Percentiles rank a stretch among this genome's conserved stretches.
Conservation (phyloP, 768 basidiomycete species). For the Suillus subaureus region DNA sequence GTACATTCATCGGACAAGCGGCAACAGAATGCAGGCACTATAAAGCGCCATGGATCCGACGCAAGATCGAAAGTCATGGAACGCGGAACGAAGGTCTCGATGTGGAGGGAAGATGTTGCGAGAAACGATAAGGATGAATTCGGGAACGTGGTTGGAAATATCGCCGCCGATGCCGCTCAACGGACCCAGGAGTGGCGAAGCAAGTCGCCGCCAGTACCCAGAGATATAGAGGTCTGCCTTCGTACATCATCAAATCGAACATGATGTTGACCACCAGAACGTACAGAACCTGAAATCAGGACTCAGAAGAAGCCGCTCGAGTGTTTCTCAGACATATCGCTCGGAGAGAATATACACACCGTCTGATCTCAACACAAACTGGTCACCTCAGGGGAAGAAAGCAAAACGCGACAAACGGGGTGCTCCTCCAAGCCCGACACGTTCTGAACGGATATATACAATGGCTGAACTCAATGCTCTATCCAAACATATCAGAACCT, state of each 20-base stretch:
- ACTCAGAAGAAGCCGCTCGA: slow-evolving; percentile 25
- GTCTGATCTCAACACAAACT: slow-evolving; percentile 20
- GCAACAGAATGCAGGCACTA: slow-evolving; percentile 21
- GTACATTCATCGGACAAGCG: slow-evolving; percentile 10
- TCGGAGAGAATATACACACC: slow-evolving; percentile 29
- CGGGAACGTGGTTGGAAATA: slow-evolving; percentile 19
- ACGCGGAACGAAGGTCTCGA: slow-evolving; percentile 43
- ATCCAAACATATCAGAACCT: slow-evolving; percentile 26
- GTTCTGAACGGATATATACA: slow-evolving; percentile 37
- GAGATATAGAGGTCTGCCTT: slow-evolving; percentile 22
- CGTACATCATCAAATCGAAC: neutral
- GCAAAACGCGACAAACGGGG: slow-evolving; percentile 23
- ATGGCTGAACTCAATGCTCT: slow-evolving; percentile 36
- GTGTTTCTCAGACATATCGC: slow-evolving; percentile 22
- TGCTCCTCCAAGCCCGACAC: slow-evolving; percentile 29
- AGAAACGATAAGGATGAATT: slow-evolving; percentile 34
- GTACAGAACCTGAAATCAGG: slow-evolving; percentile 15
- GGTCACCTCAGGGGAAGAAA: slow-evolving; percentile 23
- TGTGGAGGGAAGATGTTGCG: slow-evolving; percentile 59
- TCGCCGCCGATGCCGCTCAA: slow-evolving; percentile 17
- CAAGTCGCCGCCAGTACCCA: slow-evolving; percentile 14
- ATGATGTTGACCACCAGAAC: neutral
- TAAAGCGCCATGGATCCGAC: slow-evolving; percentile 10
- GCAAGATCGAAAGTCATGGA: slow-evolving; percentile 19
- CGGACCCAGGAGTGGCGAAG: slow-evolving; percentile 14